Evolutionary conservation across 129 eudicot genomes (phyloP).

Genomic region (Lonicera japonica): DNA sequence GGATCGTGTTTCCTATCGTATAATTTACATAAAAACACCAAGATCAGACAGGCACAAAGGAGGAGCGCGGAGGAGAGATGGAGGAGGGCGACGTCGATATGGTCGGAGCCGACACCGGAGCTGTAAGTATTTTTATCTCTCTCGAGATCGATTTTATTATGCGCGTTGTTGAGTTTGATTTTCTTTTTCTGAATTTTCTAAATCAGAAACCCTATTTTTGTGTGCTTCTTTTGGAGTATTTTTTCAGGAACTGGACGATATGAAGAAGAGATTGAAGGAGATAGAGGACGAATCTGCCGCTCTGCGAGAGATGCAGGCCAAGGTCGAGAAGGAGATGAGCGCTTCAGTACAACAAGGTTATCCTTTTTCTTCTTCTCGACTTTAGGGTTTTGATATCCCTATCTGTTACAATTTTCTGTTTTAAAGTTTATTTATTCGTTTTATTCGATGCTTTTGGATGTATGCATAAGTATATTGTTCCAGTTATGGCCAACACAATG

Average conservation of each 20-base stretch:
- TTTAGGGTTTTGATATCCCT: neutral
- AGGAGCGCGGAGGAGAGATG: conserved; percentile 9
- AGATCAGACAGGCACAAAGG: neutral
- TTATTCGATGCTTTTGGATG: too few species aligned
- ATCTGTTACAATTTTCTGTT: neutral
- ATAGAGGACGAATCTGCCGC: conserved; percentile 65
- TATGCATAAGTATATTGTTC: too few species aligned
- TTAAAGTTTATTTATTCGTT: neutral
- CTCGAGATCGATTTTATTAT: neutral
- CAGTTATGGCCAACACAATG: too few species aligned
- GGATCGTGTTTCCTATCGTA: too few species aligned
- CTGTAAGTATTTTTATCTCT: conserved; percentile 3
- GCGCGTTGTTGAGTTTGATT: neutral
- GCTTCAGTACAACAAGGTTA: conserved; percentile 32
- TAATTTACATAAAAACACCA: too few species aligned
- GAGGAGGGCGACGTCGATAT: conserved; percentile 47
- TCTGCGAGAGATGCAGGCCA: conserved; percentile 58
- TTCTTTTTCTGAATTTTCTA: neutral
- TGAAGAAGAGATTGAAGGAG: conserved; percentile 56
- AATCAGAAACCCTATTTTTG: conserved; percentile 11
- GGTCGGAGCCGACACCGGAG: conserved; percentile 36
- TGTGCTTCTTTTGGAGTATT: neutral
- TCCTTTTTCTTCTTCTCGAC: neutral
- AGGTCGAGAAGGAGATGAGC: conserved; percentile 60
- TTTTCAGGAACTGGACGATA: conserved; percentile 39